These are phyloP conservation scores for Boechera divaricarpa DNA, from an alignment of 345 rosid genomes.

Conservation along the genomic window DNA sequence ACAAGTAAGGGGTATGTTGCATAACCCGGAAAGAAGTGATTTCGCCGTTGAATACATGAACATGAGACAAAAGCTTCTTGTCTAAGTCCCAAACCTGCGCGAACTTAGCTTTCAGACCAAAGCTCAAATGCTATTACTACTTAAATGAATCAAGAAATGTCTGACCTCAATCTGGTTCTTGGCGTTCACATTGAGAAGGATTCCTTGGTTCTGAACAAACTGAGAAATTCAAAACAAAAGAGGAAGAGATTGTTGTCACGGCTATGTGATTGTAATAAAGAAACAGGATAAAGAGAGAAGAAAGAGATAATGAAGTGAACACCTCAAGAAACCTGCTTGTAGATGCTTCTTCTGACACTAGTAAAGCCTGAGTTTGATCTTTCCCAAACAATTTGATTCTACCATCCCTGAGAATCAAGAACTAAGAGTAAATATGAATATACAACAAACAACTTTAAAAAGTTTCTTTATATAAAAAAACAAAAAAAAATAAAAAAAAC, in stretches of 20 bases:
- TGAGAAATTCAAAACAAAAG: slow-evolving; percentile 36
- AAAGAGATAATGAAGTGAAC: slow-evolving; percentile 24
- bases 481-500: no score
- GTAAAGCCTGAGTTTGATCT: slow-evolving; percentile 70
- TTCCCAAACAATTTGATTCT: slow-evolving; percentile 80
- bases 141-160: slow-evolving; percentile 9
- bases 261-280: neutral
- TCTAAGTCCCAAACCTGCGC: slow-evolving; percentile 88
- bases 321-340: slow-evolving; percentile 85
- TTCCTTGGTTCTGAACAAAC: slow-evolving; percentile 77
- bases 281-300: slow-evolving; percentile 3
- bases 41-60: slow-evolving; percentile 57
- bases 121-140: neutral
- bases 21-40: slow-evolving; percentile 70
- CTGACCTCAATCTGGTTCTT: slow-evolving; percentile 83
- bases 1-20: slow-evolving; percentile 72
- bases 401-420: slow-evolving; percentile 65
- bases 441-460: neutral
- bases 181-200: slow-evolving; percentile 73
- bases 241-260: neutral
- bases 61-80: slow-evolving; percentile 60
- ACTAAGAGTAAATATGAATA: neutral
- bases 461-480: no score
- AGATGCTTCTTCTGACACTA: slow-evolving; percentile 63
- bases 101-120: slow-evolving; percentile 22